Percentiles rank a stretch among this genome's conserved stretches.
Conservation (phyloP, 2,329 filamentous ascomycete species). For the Aureobasidium sp. region DNA sequence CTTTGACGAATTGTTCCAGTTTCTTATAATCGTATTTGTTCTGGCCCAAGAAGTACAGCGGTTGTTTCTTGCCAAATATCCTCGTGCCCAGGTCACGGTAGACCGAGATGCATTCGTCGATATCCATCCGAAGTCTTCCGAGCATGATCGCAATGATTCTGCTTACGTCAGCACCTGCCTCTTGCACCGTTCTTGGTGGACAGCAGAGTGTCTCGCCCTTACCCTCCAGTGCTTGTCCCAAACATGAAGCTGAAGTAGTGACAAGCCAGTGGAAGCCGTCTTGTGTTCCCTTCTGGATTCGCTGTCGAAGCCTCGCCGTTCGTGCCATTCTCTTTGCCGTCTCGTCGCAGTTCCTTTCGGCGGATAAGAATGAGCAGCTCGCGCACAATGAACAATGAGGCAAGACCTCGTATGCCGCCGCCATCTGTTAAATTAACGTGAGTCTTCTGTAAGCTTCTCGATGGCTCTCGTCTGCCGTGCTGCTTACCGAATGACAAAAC, state of each 20-base stretch:
- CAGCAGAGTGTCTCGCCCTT: slow-evolving; percentile 10
- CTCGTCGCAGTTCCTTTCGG: no score
- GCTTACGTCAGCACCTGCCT: neutral
- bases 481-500: neutral
- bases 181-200: neutral
- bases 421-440: slow-evolving; percentile 26
- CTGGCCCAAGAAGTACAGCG: neutral
- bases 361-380: no score
- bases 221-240: slow-evolving; percentile 35
- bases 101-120: slow-evolving; percentile 18
- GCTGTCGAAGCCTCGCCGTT: no score
- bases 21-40: slow-evolving; percentile 1
- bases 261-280: slow-evolving; percentile 26
- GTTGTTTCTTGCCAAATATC: slow-evolving; percentile 8
- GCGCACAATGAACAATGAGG: slow-evolving; percentile 28
- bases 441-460: neutral
- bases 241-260: slow-evolving; percentile 38
- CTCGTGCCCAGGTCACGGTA: slow-evolving; percentile 13
- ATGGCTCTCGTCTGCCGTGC: no score
- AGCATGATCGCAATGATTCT: slow-evolving; percentile 22
- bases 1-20: neutral
- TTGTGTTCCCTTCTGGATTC: neutral
- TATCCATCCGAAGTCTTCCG: slow-evolving; percentile 19
- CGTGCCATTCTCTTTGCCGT: no score
- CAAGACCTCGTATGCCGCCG: slow-evolving; percentile 36